phyloP scores from a whole-genome alignment of 208 protist species.

The Leishmania guyanensis region DNA sequence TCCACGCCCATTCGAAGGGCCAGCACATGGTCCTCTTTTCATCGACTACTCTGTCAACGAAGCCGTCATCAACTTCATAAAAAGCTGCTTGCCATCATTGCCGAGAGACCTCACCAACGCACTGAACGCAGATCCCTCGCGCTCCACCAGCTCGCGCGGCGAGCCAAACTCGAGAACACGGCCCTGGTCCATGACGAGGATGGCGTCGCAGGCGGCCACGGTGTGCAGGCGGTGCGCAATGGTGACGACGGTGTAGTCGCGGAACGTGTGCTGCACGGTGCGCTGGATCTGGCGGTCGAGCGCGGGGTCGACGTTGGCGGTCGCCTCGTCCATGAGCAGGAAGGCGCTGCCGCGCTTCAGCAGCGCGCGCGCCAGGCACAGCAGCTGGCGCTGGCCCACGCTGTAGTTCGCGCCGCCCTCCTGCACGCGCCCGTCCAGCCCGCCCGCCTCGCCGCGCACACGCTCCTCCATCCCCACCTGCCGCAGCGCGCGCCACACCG shows the following conservation, averaged over 20 bases:
- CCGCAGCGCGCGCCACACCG: constrained; percentile 53
- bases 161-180: constrained; percentile 12
- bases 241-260: constrained; percentile 60
- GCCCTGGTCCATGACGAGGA: constrained; percentile 68
- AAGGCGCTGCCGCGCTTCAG: constrained; percentile 58
- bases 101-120: constrained; percentile 22
- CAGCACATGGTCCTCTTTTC: neutral
- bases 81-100: neutral
- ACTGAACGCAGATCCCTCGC: constrained; percentile 40
- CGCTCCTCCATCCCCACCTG: constrained; percentile 50
- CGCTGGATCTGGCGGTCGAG: constrained; percentile 63
- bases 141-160: constrained; percentile 24
- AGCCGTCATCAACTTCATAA: neutral
- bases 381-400: constrained; percentile 76
- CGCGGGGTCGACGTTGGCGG: constrained; percentile 63
- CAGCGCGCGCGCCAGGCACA: constrained; percentile 75
- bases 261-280: constrained; percentile 52
- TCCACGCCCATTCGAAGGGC: too few species aligned
- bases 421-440: constrained; percentile 45
- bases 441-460: constrained; percentile 27
- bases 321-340: constrained; percentile 82
- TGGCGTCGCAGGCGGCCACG: constrained; percentile 59
- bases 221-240: constrained; percentile 79
- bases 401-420: constrained; percentile 76
- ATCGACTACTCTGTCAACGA: neutral